phyloP scores from a whole-genome alignment of 768 basidiomycete genomes.

The Dendrothele bispora region DNA sequence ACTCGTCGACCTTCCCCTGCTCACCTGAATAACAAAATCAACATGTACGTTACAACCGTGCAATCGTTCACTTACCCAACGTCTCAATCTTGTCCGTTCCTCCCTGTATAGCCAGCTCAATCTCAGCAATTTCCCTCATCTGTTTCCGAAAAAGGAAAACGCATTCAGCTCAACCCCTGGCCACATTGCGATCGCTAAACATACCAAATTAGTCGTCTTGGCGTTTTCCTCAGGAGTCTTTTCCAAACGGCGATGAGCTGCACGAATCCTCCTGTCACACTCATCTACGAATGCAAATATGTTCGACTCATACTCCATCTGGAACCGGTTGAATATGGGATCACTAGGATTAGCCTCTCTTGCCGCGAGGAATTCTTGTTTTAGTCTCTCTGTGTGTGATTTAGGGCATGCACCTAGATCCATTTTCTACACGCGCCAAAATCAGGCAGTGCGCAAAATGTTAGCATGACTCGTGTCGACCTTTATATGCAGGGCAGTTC shows the following conservation, averaged over 20 bases:
- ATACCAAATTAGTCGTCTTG: slow-evolving; percentile 92
- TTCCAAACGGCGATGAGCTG: slow-evolving; percentile 92
- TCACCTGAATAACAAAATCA: slow-evolving; percentile 59
- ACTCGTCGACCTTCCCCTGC: slow-evolving; percentile 99
- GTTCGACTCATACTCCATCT: slow-evolving; percentile 94
- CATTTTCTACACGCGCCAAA: slow-evolving; percentile 77
- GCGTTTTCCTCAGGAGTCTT: slow-evolving; percentile 99
- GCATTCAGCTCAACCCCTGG: background rate
- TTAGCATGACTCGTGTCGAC: too few species aligned
- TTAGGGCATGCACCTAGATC: slow-evolving; percentile 97
- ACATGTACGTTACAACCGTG: background rate
- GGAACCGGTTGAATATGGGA: slow-evolving; percentile 83
- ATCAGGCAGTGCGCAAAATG: background rate
- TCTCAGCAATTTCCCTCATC: slow-evolving; percentile 99
- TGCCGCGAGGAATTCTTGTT: slow-evolving; percentile 84
- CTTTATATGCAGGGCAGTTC: slow-evolving; percentile 4
- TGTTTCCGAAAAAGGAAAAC: slow-evolving; percentile 29
- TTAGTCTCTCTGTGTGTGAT: slow-evolving; percentile 91
- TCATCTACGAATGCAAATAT: slow-evolving; percentile 97
- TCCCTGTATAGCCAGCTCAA: slow-evolving; percentile 97
- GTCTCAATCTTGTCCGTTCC: slow-evolving; percentile 98
- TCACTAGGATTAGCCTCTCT: slow-evolving; percentile 74
- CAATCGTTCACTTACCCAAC: slow-evolving; percentile 55
- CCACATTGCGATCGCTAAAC: slow-evolving; percentile 20
- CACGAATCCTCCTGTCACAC: slow-evolving; percentile 93